Evolutionary conservation across 352 stramenopile species (phyloP), one percentile per base, ranked within the genome.

Genomic region (Peronosclerospora sorghi): DNA sequence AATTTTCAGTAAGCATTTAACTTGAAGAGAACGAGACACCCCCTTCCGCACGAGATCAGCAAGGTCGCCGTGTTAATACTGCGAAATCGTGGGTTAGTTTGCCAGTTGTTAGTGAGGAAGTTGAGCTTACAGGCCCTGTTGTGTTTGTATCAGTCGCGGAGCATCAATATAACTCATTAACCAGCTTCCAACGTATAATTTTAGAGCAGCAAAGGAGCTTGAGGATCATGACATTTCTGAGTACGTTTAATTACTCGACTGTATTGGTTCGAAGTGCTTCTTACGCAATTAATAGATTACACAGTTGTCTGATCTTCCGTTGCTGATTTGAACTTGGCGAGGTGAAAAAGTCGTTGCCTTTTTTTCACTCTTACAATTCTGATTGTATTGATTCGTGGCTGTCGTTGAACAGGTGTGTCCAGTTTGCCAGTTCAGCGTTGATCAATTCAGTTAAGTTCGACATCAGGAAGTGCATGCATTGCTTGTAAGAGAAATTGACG

Each of bases 381-480:
- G 77, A 93, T 26, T 97, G 90, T 56, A 83, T 97, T 35, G 88
- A 96, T 56, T 79, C 73, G 44, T 97, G 90, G 90, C 65, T 97
- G 6, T 72, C 62, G n/a, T 64, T 88, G 9, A 94, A 95, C 70
- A 92, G 49, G 82, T 89, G 13, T 97, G 90, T 49, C 90, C 90
- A 13, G 73, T 91, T 36, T 93, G 80, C 44, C 80, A 93, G 35
- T 88, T 86, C 55, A 86, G 75, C 51, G 73, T 93, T 39, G 75
- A 89, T 46, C 65, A 76, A 37, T 39, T 44, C 28, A 45, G 40
- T 39, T 68, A 56, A 52, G 52, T 7, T 51, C 55, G 41, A 56
- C 17, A 9, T 18, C n/a, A n/a, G n/a, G n/a, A n/a, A n/a, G n/a
- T n/a, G n/a, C n/a, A n/a, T n/a, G n/a, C n/a, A n/a, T n/a, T n/a